Percentiles rank a stretch among this genome's conserved stretches.
Conservation (phyloP, 495 filamentous ascomycete genomes). For the Podospora conica region DNA sequence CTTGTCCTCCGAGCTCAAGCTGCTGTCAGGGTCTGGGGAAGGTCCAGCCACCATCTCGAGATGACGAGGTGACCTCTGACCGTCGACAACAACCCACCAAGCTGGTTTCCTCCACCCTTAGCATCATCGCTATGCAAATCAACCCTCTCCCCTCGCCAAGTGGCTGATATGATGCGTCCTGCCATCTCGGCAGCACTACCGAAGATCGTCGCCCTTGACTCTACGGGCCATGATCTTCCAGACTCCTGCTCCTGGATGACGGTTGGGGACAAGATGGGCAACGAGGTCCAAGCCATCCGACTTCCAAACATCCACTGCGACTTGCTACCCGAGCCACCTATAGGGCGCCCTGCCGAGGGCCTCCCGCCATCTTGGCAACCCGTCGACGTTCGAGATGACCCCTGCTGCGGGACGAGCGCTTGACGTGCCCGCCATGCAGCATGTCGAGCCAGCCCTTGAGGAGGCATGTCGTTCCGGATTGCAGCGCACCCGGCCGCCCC, state of each 20-base stretch:
- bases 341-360: conserved; percentile 3
- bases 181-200: conserved; percentile 1
- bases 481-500: conserved; percentile 18
- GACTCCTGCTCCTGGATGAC: conserved; percentile 11
- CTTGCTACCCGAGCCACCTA: conserved; percentile 7
- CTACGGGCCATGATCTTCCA: conserved; percentile 14
- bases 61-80: background rate
- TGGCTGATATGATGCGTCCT: conserved; percentile 9
- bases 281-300: conserved; percentile 13
- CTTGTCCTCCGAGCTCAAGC: background rate
- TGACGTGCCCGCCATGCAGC: conserved; percentile 9
- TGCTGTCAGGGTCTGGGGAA: background rate
- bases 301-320: conserved; percentile 13
- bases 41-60: background rate
- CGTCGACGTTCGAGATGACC: background rate
- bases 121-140: background rate
- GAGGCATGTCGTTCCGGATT: conserved; percentile 28
- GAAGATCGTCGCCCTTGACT: conserved; percentile 15
- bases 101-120: background rate
- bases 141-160: conserved; percentile 9
- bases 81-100: background rate
- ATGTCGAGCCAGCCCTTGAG: conserved; percentile 15
- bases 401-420: background rate
- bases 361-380: background rate
- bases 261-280: background rate